Conservation (phyloP, 129 eudicot genomes). For the Chrysanthemum seticuspe region DNA sequence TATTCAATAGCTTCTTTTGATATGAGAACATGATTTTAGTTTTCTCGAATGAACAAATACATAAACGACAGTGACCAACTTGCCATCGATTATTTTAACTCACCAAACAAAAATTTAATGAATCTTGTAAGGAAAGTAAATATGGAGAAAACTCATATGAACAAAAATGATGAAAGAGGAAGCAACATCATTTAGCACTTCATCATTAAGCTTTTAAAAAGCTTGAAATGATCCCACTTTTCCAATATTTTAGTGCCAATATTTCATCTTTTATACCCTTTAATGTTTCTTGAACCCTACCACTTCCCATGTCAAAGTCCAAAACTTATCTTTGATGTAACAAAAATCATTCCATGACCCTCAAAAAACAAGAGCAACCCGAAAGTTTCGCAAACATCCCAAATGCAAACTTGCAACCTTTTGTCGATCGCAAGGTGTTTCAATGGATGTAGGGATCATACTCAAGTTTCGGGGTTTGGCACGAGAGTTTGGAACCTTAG, state of each 20-base stretch:
- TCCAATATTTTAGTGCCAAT: conserved; percentile 29
- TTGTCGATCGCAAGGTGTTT: conserved; percentile 58
- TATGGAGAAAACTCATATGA: conserved; percentile 20
- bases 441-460: conserved; percentile 69
- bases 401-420: conserved; percentile 53
- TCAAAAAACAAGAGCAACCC: conserved; percentile 11
- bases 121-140: conserved; percentile 53
- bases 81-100: not conserved
- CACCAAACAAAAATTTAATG: conserved; percentile 20
- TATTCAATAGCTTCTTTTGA: too few relatives aligned
- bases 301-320: conserved; percentile 29
- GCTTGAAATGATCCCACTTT: conserved; percentile 28
- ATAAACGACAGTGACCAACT: not conserved
- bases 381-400: conserved; percentile 2
- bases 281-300: conserved; percentile 43
- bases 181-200: conserved; percentile 56
- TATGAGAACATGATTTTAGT: too few relatives aligned
- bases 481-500: conserved; percentile 82
- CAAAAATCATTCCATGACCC: conserved; percentile 16
- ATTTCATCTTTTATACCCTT: conserved; percentile 26
- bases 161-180: conserved; percentile 55
- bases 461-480: conserved; percentile 58
- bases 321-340: conserved; percentile 20
- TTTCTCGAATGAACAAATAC: not conserved
- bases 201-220: conserved; percentile 47